A percentile compares a stretch with the other conserved stretches of the same genome.
Evolutionary conservation across 2,329 filamentous ascomycete genomes (phyloP).

Genomic region (Colletotrichum sp.): DNA sequence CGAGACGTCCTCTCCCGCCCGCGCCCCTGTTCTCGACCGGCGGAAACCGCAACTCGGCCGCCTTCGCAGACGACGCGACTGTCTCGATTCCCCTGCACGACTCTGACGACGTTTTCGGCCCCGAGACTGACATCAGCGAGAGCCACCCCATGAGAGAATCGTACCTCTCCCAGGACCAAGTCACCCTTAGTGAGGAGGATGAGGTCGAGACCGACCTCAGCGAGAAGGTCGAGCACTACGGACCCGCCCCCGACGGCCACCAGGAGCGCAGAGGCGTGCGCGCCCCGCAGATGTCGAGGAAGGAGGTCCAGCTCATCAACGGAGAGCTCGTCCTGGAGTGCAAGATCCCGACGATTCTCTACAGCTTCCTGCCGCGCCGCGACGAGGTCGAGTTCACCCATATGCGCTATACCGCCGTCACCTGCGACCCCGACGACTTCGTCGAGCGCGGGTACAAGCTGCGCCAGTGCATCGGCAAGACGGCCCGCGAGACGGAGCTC

Average conservation of each 20-base stretch:
- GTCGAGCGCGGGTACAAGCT: constrained; percentile 88
- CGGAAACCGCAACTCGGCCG: constrained; percentile 49
- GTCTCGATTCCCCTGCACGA: constrained; percentile 73
- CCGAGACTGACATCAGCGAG: constrained; percentile 59
- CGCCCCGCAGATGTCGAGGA: constrained; percentile 86
- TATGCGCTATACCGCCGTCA: constrained; percentile 99
- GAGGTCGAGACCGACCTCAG: constrained; percentile 34
- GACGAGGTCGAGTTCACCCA: constrained; percentile 97
- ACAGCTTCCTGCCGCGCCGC: constrained; percentile 92
- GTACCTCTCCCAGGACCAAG: constrained; percentile 59
- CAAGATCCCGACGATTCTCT: constrained; percentile 98
- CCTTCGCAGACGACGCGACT: constrained; percentile 70
- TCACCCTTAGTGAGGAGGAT: constrained; percentile 55
- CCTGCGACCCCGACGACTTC: constrained; percentile 95
- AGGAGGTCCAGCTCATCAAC: constrained; percentile 95
- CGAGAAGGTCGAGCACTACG: constrained; percentile 80
- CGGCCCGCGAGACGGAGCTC: constrained; percentile 87
- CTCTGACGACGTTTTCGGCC: constrained; percentile 78
- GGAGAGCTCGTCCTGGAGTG: constrained; percentile 97
- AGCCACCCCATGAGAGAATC: constrained; percentile 59
- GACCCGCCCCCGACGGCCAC: constrained; percentile 83
- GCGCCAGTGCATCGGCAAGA: constrained; percentile 86
- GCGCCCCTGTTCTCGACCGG: constrained; percentile 79
- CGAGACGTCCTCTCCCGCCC: constrained; percentile 84
- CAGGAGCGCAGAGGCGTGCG: constrained; percentile 89